Conservation (phyloP, 495 filamentous ascomycete species). For the Penicillium antarcticum region DNA sequence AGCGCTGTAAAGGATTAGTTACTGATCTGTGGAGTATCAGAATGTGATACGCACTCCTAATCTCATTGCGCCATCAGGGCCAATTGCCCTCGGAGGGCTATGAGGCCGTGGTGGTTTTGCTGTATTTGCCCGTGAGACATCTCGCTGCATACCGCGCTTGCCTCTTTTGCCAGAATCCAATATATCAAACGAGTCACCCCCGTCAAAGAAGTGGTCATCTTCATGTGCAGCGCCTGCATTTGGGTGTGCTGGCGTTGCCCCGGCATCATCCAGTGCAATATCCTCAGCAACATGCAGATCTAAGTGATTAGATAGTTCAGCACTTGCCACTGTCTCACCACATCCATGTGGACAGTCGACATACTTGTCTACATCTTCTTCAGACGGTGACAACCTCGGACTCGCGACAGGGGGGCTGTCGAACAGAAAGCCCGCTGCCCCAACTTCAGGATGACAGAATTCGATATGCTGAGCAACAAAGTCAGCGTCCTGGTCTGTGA, state of each 20-base stretch:
- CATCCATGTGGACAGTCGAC: conserved; percentile 72
- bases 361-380: conserved; percentile 41
- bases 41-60: conserved; percentile 36
- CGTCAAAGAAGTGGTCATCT: conserved; percentile 7
- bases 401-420: neutral
- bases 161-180: conserved; percentile 3
- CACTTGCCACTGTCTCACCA: conserved; percentile 59
- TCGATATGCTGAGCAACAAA: conserved; percentile 57
- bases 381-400: conserved; percentile 1
- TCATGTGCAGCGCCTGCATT: neutral
- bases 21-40: neutral
- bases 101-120: conserved; percentile 11
- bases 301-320: conserved; percentile 66
- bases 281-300: conserved; percentile 68
- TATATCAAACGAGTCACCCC: conserved; percentile 10
- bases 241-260: neutral
- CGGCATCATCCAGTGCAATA: conserved; percentile 45
- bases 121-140: conserved; percentile 7
- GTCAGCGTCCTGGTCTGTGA: conserved; percentile 45
- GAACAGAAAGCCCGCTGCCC: conserved; percentile 2
- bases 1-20: conserved; percentile 30
- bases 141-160: conserved; percentile 14
- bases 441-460: conserved; percentile 49
- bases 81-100: conserved; percentile 6
- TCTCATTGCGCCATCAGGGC: conserved; percentile 22